Evolutionary conservation across 2,329 filamentous ascomycete species (phyloP).

Genomic region (Hypocreales sp.): DNA sequence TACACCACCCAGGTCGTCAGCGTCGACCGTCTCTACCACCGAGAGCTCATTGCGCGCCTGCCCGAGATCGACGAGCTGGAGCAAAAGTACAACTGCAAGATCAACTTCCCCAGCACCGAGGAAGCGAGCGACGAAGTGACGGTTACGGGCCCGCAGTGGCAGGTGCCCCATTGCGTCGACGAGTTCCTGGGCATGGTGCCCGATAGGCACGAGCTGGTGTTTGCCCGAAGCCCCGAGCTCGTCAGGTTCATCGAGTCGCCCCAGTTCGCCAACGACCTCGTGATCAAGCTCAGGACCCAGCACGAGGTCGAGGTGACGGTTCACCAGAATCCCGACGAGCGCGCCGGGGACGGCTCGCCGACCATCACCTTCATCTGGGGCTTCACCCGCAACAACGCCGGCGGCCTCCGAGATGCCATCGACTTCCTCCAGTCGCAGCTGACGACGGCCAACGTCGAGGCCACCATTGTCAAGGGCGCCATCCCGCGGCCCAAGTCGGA

Average conservation of each 20-base stretch:
- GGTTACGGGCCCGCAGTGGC: constrained; percentile 93
- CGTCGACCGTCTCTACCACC: constrained; percentile 89
- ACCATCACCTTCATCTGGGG: constrained; percentile 55
- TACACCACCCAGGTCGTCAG: constrained; percentile 89
- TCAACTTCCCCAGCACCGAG: constrained; percentile 94
- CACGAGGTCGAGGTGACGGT: constrained; percentile 82
- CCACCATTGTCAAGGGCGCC: constrained; percentile 76
- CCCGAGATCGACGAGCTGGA: constrained; percentile 86
- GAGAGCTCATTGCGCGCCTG: constrained; percentile 79
- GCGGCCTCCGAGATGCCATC: constrained; percentile 86
- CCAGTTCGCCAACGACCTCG: constrained; percentile 66
- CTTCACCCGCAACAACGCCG: constrained; percentile 94
- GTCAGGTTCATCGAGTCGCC: constrained; percentile 69
- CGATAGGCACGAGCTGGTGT: constrained; percentile 81
- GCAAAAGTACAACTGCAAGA: constrained; percentile 99
- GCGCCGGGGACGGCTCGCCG: constrained; percentile 39
- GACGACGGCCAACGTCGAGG: constrained; percentile 78
- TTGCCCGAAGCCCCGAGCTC: constrained; percentile 61
- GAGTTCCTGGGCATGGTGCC: constrained; percentile 96
- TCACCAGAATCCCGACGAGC: constrained; percentile 44
- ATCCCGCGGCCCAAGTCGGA: constrained; percentile 97
- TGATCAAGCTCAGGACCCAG: constrained; percentile 73
- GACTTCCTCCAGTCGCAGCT: constrained; percentile 82
- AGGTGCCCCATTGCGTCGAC: constrained; percentile 92
- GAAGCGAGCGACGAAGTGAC: constrained; percentile 93